A percentile compares a stretch with the other conserved stretches of the same genome.
These are phyloP conservation scores for Cyamopsis tetragonoloba DNA, from an alignment of 306 rosid genomes.

Conservation along the genomic window DNA sequence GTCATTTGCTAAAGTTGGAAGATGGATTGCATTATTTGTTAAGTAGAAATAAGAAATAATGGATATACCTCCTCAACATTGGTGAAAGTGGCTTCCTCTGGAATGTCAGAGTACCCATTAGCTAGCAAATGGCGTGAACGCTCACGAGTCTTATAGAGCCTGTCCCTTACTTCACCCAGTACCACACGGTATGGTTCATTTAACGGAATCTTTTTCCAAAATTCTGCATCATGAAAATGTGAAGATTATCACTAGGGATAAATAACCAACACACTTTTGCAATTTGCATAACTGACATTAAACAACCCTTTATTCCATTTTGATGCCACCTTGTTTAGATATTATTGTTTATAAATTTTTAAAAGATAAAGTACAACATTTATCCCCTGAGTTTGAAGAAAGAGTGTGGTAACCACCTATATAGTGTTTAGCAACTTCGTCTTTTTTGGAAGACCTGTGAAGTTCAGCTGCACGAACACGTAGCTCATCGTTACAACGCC, in stretches of 20 bases:
- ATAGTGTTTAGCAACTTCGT: conserved; percentile 92
- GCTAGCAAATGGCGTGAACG: conserved; percentile 87
- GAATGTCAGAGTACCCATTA: conserved; percentile 77
- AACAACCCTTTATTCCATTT: conserved; percentile 14
- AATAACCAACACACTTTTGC: not conserved
- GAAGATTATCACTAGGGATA: conserved; percentile 2
- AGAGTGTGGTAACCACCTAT: conserved; percentile 55
- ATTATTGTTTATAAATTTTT: not conserved
- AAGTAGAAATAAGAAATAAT: conserved; percentile 9
- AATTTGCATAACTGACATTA: not conserved
- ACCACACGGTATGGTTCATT: conserved; percentile 94
- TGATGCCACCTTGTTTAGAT: not conserved
- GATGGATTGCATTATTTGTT: not conserved
- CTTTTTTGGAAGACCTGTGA: conserved; percentile 67
- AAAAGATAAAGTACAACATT: not conserved
- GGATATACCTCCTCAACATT: conserved; percentile 65
- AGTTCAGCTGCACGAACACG: conserved; percentile 74
- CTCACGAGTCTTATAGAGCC: conserved; percentile 93
- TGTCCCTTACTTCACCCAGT: conserved; percentile 90
- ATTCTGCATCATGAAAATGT: conserved; percentile 47
- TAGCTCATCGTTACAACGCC: conserved; percentile 98
- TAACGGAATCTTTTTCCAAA: conserved; percentile 86
- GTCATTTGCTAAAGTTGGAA: not conserved
- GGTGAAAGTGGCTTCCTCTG: conserved; percentile 84
- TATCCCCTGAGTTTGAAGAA: not conserved